Percentiles rank a stretch among this genome's conserved stretches.
phyloP scores from a whole-genome alignment of 768 basidiomycete genomes.

The Dentipellis sp. region DNA sequence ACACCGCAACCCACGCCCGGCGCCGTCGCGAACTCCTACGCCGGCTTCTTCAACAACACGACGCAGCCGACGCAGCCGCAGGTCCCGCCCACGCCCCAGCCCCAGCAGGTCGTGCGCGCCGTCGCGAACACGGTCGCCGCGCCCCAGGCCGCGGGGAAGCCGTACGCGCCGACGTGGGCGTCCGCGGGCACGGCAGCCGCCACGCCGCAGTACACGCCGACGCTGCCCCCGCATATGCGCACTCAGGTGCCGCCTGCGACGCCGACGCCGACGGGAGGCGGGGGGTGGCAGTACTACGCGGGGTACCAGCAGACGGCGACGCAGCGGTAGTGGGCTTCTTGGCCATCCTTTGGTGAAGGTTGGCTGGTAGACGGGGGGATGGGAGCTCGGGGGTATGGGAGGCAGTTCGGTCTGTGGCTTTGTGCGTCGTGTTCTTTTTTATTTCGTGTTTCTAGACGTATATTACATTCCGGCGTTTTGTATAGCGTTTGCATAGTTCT shows the following conservation, averaged over 20 bases:
- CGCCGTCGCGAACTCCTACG: constrained; percentile 27
- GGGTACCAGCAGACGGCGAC: constrained; percentile 14
- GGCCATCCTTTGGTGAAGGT: neutral
- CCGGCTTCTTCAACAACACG: constrained; percentile 29
- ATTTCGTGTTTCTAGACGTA: constrained; percentile 2
- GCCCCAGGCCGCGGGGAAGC: constrained; percentile 11
- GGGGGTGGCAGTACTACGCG: constrained; percentile 13
- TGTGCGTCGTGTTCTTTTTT: neutral
- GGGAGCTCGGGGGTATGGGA: no score
- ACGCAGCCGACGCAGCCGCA: constrained; percentile 13
- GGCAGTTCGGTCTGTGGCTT: no score
- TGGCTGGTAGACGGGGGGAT: neutral
- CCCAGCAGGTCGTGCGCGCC: constrained; percentile 30
- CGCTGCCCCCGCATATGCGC: constrained; percentile 34
- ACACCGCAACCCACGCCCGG: constrained; percentile 34
- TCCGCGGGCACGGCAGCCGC: constrained; percentile 15
- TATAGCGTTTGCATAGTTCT: neutral
- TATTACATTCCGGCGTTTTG: neutral
- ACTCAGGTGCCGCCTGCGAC: constrained; percentile 13
- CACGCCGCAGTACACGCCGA: constrained; percentile 22
- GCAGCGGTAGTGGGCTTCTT: neutral
- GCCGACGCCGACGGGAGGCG: constrained; percentile 15
- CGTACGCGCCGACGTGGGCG: constrained; percentile 11
- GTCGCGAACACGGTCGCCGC: constrained; percentile 45
- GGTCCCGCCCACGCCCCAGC: neutral